Evolutionary conservation across 139 green algal genomes (phyloP).

Genomic region (Coelastrella sp.): DNA sequence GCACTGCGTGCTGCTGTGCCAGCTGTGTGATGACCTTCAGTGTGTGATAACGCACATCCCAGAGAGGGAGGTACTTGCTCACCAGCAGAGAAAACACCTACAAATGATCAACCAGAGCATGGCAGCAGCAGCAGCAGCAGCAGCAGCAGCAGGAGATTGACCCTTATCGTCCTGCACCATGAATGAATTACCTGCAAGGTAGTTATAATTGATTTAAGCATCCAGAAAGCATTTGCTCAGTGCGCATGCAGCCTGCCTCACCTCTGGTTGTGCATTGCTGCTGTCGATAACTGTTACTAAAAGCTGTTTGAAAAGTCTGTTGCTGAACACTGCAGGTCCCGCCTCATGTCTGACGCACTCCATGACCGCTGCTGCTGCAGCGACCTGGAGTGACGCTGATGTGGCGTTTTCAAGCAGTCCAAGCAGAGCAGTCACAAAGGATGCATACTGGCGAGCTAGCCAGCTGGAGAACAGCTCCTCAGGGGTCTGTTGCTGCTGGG

Average conservation of each 20-base stretch:
- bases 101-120: not conserved
- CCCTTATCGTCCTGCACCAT: too few relatives aligned
- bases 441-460: slow-evolving; percentile 64
- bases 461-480: slow-evolving; percentile 48
- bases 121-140: slow-evolving; percentile 25
- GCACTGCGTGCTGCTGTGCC: slow-evolving; percentile 45
- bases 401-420: slow-evolving; percentile 24
- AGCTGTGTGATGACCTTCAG: slow-evolving; percentile 55
- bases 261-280: slow-evolving; percentile 7
- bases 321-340: slow-evolving; percentile 49
- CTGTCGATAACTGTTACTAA: slow-evolving; percentile 20
- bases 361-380: slow-evolving; percentile 67
- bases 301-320: slow-evolving; percentile 51
- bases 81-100: slow-evolving; percentile 67
- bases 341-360: slow-evolving; percentile 60
- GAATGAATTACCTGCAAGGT: too few relatives aligned
- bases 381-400: slow-evolving; percentile 57
- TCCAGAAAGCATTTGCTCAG: too few relatives aligned
- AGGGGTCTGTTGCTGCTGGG: slow-evolving; percentile 14
- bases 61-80: slow-evolving; percentile 60
- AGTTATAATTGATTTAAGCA: too few relatives aligned
- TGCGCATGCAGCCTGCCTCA: not conserved
- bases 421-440: slow-evolving; percentile 50
- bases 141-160: not conserved
- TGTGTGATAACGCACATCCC: slow-evolving; percentile 79